Evolutionary conservation across 1,284 basidiomycete genomes (phyloP), one percentile per base, ranked within the genome.

Genomic region (Ustilago esculenta): DNA sequence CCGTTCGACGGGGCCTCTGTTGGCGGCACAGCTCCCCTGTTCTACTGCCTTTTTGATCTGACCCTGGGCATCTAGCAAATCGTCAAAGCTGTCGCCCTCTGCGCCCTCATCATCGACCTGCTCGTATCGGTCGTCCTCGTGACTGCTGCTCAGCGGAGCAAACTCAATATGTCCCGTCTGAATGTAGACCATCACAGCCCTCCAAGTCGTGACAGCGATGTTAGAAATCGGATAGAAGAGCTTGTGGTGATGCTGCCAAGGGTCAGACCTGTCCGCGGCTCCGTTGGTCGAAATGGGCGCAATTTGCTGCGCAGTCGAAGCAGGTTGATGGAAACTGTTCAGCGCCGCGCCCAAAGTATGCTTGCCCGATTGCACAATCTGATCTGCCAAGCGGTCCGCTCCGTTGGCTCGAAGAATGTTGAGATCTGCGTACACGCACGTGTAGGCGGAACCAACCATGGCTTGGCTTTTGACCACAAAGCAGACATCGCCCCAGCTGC

Each of bases 91-190:
- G 5, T 37, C 27, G 25, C 33, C 30, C 9, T 24, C 21, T 12
- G 32, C 21, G 34, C 33, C 27, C 1, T 30, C 35, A 14, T 49
- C 25, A 18, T 43, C 42, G 4, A 6, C 25, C 9, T 40, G 24
- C 20, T 40, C 23, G 17, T 18, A 9, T 3, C 14, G 32, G 18
- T n/a, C 15, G 18, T 36, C 34, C 15, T 1, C 0, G 1, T 21
- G n/a, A 18, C 11, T 21, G 42, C 37, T 51, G 6, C 3, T 12
- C 9, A 46, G 21, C 1, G 52, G 49, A 4, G 41, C 44, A 21
- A 51, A 58, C 5, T 25, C 11, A 25, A 71, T 58, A n/a, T 51
- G 27, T 0, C 57, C 56, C 0, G 68, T 71, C 10, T 61, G 48
- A 5, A 61, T 34, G n/a, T 20, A 71, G 2, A 58, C 27, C 2